Base-by-base conservation (phyloP, 2,329 filamentous ascomycete genomes). In the Colletotrichum somersetense region DNA sequence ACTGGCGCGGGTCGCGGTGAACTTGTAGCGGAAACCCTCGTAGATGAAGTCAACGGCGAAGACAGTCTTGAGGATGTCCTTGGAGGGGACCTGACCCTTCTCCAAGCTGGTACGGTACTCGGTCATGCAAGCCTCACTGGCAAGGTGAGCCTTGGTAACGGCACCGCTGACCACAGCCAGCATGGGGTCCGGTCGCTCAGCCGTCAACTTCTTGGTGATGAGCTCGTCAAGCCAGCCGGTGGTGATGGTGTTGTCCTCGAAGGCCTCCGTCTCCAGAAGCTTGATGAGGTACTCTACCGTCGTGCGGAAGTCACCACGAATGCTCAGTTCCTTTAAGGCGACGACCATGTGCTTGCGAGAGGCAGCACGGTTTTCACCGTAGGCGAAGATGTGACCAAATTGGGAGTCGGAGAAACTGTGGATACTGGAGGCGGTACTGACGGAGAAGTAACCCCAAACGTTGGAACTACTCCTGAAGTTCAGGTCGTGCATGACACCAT, bases 391-490 rank as follows among this genome's bases (percentile, higher is more conserved):
- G 85, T 99, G 96, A 84, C 96, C 96, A 78, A 99, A 99, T 81
- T 99, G 96, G 79, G 93, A 97, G 86, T 99, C 96, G 10, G 96
- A 98, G 89, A 97, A 99, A 83, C 94, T 98, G 90, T 99, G 96
- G 76, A 99, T 99, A 83, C 95, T 95, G 85, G 95, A 96, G 67
- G 95, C 92, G 12, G 95, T 96, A 86, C 95, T 94, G 82, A 99
- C 96, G 65, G 96, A 99, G 91, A 99, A 99, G 85, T 99, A 99
- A 88, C 96, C 96, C 96, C 96, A 99, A 68, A 98, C 96, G 77
- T 99, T 99, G 75, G 96, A 98, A 82, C 95, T 97, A 86, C 93
- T 97, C 80, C 96, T 91, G 91, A 99, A 99, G 88, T 99, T 99
- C 80, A 99, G 87, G 80, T 99, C 96, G 86, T 98, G 96, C 91